A percentile compares a stretch with the other conserved stretches of the same genome.
phyloP scores from a whole-genome alignment of 495 filamentous ascomycete species.

The Hypoxylon lienhwacheense region DNA sequence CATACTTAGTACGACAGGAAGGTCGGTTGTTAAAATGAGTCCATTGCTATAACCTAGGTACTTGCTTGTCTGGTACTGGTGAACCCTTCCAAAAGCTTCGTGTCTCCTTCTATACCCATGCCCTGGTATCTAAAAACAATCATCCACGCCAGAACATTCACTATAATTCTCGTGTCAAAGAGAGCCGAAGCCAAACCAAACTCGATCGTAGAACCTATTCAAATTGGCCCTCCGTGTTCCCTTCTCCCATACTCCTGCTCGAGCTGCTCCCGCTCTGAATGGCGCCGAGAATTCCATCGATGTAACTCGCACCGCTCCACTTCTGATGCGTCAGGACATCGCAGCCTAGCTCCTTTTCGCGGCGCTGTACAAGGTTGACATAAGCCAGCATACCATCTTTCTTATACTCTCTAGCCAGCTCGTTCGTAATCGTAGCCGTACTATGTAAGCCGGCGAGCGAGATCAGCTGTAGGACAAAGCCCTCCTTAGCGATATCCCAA shows the following conservation, averaged over 20 bases:
- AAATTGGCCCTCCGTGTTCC: conserved; percentile 72
- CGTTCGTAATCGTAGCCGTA: conserved; percentile 82
- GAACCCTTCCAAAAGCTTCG: too few species aligned
- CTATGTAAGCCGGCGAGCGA: conserved; percentile 88
- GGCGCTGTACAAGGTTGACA: conserved; percentile 81
- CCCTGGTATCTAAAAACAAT: too few species aligned
- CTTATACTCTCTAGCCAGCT: conserved; percentile 82
- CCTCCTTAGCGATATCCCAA: conserved; percentile 92
- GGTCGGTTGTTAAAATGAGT: not conserved
- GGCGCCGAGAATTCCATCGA: conserved; percentile 89
- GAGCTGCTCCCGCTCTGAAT: conserved; percentile 89
- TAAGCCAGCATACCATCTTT: conserved; percentile 93
- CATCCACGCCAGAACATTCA: too few species aligned
- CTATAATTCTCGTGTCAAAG: too few species aligned
- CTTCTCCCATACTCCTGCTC: conserved; percentile 81
- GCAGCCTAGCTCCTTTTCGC: conserved; percentile 89
- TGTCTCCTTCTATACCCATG: too few species aligned
- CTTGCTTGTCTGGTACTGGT: not conserved
- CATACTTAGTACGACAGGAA: too few species aligned
- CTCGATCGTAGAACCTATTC: conserved; percentile 31
- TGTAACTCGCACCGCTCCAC: conserved; percentile 91
- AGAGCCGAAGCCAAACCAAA: not conserved
- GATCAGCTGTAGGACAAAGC: conserved; percentile 92
- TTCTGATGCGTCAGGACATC: conserved; percentile 98
- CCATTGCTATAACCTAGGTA: not conserved